These are phyloP conservation scores for Aspergillaceae sp. DNA, from an alignment of 2,329 filamentous ascomycete genomes.

Conservation along the genomic window DNA sequence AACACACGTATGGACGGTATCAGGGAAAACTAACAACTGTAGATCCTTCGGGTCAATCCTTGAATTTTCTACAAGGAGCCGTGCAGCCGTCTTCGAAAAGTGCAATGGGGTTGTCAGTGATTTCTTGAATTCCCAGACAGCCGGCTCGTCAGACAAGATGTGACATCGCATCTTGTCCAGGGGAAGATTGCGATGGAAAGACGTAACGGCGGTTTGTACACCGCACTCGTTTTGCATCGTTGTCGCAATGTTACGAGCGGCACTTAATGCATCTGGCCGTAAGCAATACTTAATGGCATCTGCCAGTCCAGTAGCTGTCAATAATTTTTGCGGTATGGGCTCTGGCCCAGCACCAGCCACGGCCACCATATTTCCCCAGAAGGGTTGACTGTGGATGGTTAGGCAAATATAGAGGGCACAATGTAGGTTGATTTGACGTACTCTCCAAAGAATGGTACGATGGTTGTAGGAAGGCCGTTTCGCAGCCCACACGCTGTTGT, in stretches of 20 bases:
- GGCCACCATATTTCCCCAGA: slow-evolving; percentile 48
- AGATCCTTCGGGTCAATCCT: slow-evolving; percentile 14
- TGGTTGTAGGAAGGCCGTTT: slow-evolving; percentile 44
- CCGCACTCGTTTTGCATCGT: slow-evolving; percentile 39
- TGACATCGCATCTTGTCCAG: slow-evolving; percentile 17
- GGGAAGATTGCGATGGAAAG: slow-evolving; percentile 35
- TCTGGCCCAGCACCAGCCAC: slow-evolving; percentile 41
- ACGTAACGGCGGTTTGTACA: slow-evolving; percentile 33
- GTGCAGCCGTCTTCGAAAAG: slow-evolving; percentile 17
- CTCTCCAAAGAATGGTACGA: slow-evolving; percentile 53
- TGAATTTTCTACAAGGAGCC: slow-evolving; percentile 17
- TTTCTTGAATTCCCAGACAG: slow-evolving; percentile 19
- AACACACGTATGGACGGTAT: background rate
- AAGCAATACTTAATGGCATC: slow-evolving; percentile 40
- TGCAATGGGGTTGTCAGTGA: slow-evolving; percentile 3
- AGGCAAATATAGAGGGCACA: background rate
- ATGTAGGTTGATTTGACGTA: slow-evolving; percentile 7
- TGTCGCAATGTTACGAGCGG: slow-evolving; percentile 28
- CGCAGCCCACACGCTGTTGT: slow-evolving; percentile 49
- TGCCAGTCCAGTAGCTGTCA: slow-evolving; percentile 39
- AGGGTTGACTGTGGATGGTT: slow-evolving; percentile 34
- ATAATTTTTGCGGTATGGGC: slow-evolving; percentile 39
- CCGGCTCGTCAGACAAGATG: slow-evolving; percentile 17
- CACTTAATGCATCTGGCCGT: slow-evolving; percentile 25
- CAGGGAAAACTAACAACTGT: slow-evolving; percentile 10